Conservation (phyloP, 2,329 filamentous ascomycete genomes). For the Grosmannia clavigera region DNA sequence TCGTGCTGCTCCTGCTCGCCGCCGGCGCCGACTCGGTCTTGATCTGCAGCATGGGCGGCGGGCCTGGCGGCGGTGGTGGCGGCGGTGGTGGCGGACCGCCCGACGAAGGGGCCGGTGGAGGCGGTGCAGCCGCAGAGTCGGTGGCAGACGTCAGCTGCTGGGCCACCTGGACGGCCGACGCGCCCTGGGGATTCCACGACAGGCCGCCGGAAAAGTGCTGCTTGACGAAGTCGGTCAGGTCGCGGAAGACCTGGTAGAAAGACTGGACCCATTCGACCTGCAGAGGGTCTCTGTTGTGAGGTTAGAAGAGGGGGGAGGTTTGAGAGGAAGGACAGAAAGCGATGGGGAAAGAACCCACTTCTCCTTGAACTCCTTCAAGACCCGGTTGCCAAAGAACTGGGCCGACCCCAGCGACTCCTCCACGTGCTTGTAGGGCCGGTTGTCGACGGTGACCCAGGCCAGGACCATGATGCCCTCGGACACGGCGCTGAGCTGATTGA, state of each 20-base stretch:
- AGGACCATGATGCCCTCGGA: conserved; percentile 82
- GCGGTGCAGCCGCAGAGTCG: conserved; percentile 22
- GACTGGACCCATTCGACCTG: conserved; percentile 83
- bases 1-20: conserved; percentile 24
- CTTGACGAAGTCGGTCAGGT: conserved; percentile 73
- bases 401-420: conserved; percentile 72
- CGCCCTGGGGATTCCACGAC: conserved; percentile 71
- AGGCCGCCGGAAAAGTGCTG: conserved; percentile 69
- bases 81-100: conserved; percentile 47
- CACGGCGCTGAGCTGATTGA: conserved; percentile 75
- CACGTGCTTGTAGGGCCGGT: conserved; percentile 74
- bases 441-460: conserved; percentile 79
- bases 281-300: conserved; percentile 49
- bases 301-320: neutral
- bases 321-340: neutral
- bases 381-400: conserved; percentile 89
- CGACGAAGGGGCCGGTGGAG: conserved; percentile 22
- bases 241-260: conserved; percentile 85
- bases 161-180: conserved; percentile 55
- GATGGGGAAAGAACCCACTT: conserved; percentile 24
- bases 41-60: conserved; percentile 53
- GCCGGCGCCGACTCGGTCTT: conserved; percentile 34
- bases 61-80: conserved; percentile 58
- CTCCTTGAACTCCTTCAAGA: conserved; percentile 81
- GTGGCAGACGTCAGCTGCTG: conserved; percentile 42